Percentiles rank a stretch among this genome's conserved stretches.
phyloP scores from a whole-genome alignment of 2,329 filamentous ascomycete genomes.

The Xylaria sp. region DNA sequence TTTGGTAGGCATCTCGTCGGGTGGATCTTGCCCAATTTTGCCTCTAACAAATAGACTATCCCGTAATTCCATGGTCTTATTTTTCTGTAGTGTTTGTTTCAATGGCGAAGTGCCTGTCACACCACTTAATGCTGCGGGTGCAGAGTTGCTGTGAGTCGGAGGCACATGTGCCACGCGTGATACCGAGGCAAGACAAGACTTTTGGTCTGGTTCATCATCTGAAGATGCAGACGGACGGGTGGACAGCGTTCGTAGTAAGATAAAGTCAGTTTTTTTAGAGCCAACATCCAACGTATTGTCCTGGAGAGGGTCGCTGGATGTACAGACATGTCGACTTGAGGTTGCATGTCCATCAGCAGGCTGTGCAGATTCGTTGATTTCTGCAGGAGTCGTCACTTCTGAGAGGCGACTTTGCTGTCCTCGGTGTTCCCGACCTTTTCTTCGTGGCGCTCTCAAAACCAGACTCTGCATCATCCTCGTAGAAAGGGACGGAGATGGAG shows the following conservation, averaged over 20 bases:
- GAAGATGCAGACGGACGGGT: neutral
- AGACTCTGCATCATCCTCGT: constrained; percentile 11
- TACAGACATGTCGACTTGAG: neutral
- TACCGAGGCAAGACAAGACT: neutral
- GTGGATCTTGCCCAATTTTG: neutral
- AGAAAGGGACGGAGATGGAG: constrained; percentile 12
- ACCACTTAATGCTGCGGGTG: neutral
- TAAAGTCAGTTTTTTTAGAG: neutral
- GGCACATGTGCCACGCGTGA: neutral
- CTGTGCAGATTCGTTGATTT: constrained; percentile 17
- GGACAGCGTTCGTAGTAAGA: constrained; percentile 14
- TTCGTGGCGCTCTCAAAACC: constrained; percentile 13
- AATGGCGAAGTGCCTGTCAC: neutral
- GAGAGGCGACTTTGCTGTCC: constrained; percentile 27
- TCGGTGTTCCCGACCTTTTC: constrained; percentile 20
- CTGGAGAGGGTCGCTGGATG: constrained; percentile 15
- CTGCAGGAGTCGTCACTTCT: constrained; percentile 30
- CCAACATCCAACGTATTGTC: constrained; percentile 6
- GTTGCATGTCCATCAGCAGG: neutral
- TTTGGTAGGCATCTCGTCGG: neutral
- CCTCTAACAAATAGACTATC: neutral
- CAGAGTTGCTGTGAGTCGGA: neutral
- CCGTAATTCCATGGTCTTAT: constrained; percentile 10
- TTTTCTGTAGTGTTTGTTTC: constrained; percentile 14
- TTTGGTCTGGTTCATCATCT: neutral